Conservation (phyloP, 768 basidiomycete species). For the Pisolithus tinctorius region DNA sequence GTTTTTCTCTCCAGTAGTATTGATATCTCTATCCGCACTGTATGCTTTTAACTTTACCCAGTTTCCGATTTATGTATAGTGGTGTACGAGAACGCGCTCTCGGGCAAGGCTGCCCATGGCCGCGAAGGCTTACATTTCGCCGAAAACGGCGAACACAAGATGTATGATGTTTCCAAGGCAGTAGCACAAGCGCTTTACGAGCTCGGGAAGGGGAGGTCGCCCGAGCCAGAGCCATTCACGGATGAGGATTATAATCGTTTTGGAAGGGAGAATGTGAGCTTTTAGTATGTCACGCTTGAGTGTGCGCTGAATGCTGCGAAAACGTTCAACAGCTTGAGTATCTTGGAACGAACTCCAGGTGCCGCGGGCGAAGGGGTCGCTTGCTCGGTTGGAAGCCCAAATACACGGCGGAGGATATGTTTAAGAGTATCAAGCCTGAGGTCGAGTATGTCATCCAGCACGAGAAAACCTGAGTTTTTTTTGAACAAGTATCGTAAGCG, state of each 20-base stretch:
- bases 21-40: neutral
- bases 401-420: conserved; percentile 23
- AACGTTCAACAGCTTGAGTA: conserved; percentile 7
- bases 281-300: neutral
- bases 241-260: conserved; percentile 11
- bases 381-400: conserved; percentile 25
- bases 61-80: conserved; percentile 13
- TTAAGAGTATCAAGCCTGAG: conserved; percentile 13
- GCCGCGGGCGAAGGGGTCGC: conserved; percentile 13
- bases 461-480: neutral
- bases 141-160: conserved; percentile 14
- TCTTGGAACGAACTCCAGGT: conserved; percentile 19
- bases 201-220: conserved; percentile 8
- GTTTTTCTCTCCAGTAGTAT: neutral
- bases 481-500: neutral
- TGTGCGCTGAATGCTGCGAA: conserved; percentile 9
- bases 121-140: conserved; percentile 21
- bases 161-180: conserved; percentile 10
- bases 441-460: conserved; percentile 15
- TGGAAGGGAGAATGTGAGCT: neutral
- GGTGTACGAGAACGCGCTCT: conserved; percentile 9
- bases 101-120: conserved; percentile 14
- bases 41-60: neutral
- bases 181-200: conserved; percentile 11
- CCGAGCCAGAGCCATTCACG: conserved; percentile 11